Conservation (phyloP, 2,329 filamentous ascomycete species). For the Xylariaceae sp. region DNA sequence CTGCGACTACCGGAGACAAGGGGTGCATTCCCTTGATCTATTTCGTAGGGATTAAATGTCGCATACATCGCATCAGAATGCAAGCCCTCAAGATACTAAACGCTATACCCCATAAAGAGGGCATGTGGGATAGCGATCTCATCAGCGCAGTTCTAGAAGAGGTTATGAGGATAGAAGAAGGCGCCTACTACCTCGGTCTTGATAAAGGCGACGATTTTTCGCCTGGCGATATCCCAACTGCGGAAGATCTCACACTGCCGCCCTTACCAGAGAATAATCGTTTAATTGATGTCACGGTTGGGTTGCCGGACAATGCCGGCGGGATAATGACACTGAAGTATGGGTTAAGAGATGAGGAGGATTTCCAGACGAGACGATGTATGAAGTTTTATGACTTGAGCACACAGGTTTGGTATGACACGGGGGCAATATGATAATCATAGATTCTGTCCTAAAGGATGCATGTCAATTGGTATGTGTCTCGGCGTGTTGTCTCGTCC, state of each 20-base stretch:
- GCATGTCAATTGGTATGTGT: no score
- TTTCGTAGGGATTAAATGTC: conserved; percentile 46
- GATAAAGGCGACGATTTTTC: conserved; percentile 11
- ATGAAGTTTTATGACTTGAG: conserved; percentile 10
- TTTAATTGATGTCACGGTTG: conserved; percentile 11
- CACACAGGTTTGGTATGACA: conserved; percentile 2
- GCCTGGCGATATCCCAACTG: conserved; percentile 7
- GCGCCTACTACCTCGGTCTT: conserved; percentile 6
- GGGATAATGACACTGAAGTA: conserved; percentile 11
- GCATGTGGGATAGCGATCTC: conserved; percentile 15
- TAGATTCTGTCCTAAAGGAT: no score
- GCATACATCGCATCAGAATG: conserved; percentile 38
- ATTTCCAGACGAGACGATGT: neutral
- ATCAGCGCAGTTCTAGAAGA: conserved; percentile 6
- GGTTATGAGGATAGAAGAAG: conserved; percentile 17
- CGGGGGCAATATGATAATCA: neutral
- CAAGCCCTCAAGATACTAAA: conserved; percentile 26
- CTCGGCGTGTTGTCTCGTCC: no score
- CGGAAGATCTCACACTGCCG: conserved; percentile 8
- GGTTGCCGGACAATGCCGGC: conserved; percentile 11
- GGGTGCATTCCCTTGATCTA: conserved; percentile 46
- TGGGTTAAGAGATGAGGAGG: neutral
- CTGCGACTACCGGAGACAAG: conserved; percentile 38
- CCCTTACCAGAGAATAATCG: conserved; percentile 14
- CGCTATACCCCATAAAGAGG: conserved; percentile 16